These are phyloP conservation scores for Talaromyces islandicus DNA, from an alignment of 2,329 filamentous ascomycete species.

Conservation along the genomic window DNA sequence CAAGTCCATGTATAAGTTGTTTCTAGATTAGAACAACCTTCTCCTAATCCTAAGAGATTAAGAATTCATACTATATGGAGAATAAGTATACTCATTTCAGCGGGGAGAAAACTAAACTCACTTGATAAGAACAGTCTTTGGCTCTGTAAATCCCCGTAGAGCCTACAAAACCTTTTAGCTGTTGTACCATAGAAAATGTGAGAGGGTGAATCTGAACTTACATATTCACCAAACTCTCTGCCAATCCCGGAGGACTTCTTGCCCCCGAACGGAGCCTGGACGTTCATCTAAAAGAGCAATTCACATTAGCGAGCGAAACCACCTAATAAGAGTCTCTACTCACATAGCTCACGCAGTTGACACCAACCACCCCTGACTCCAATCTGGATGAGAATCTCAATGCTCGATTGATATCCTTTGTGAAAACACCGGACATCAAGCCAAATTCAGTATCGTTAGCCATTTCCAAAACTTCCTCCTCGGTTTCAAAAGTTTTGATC, in stretches of 20 bases:
- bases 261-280: conserved; percentile 3
- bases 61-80: neutral
- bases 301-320: neutral
- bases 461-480: conserved; percentile 8
- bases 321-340: neutral
- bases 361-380: conserved; percentile 50
- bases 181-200: neutral
- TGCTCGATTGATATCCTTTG: conserved; percentile 60
- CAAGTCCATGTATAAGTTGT: neutral
- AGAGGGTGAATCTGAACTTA: neutral
- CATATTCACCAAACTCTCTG: conserved; percentile 5
- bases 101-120: neutral
- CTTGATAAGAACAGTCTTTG: conserved; percentile 6
- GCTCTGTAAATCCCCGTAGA: neutral
- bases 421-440: conserved; percentile 65
- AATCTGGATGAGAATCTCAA: conserved; percentile 60
- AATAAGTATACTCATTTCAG: neutral
- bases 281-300: neutral
- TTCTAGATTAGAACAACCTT: neutral
- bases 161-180: neutral
- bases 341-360: conserved; percentile 5
- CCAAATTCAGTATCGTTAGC: conserved; percentile 10
- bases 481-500: conserved; percentile 16
- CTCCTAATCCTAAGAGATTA: neutral
- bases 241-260: conserved; percentile 1